Conservation (phyloP, 2,329 filamentous ascomycete genomes). For the Apiospora aurea region DNA sequence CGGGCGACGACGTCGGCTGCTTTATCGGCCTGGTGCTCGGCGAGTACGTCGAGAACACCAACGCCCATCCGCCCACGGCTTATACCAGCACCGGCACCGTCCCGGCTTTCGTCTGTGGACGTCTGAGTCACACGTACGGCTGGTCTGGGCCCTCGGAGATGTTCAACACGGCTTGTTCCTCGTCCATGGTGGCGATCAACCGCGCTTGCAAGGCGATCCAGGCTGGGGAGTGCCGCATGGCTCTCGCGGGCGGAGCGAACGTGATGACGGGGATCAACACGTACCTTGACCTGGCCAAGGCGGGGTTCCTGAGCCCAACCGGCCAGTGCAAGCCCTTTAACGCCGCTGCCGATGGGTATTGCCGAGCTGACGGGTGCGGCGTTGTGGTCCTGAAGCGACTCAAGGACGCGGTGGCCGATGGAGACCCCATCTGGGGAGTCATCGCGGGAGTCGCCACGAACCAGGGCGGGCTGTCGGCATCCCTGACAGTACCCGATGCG, state of each 20-base stretch:
- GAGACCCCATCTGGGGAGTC: slow-evolving; percentile 55
- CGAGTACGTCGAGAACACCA: slow-evolving; percentile 38
- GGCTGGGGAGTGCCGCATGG: slow-evolving; percentile 41
- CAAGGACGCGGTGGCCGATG: slow-evolving; percentile 56
- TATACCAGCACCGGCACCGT: slow-evolving; percentile 44
- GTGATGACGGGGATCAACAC: slow-evolving; percentile 42
- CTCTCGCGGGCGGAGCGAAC: slow-evolving; percentile 49
- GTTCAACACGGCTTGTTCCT: slow-evolving; percentile 48
- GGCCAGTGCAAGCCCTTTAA: slow-evolving; percentile 59
- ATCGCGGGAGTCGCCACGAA: slow-evolving; percentile 46
- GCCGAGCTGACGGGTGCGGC: slow-evolving; percentile 57
- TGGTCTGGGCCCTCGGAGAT: slow-evolving; percentile 44
- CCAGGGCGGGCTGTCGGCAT: slow-evolving; percentile 41
- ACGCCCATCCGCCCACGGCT: slow-evolving; percentile 38
- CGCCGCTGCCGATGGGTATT: slow-evolving; percentile 59
- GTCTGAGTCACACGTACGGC: slow-evolving; percentile 45
- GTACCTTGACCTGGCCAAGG: slow-evolving; percentile 37
- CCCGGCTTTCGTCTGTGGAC: slow-evolving; percentile 41
- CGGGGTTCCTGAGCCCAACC: slow-evolving; percentile 49
- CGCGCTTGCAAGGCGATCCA: slow-evolving; percentile 41
- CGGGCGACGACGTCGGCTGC: slow-evolving; percentile 35
- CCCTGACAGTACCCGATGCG: slow-evolving; percentile 39
- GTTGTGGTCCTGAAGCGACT: slow-evolving; percentile 58
- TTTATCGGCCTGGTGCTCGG: slow-evolving; percentile 35
- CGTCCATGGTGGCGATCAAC: slow-evolving; percentile 45